Base-by-base conservation (phyloP, 345 rosid species). In the Chamaenerion angustifolium region DNA sequence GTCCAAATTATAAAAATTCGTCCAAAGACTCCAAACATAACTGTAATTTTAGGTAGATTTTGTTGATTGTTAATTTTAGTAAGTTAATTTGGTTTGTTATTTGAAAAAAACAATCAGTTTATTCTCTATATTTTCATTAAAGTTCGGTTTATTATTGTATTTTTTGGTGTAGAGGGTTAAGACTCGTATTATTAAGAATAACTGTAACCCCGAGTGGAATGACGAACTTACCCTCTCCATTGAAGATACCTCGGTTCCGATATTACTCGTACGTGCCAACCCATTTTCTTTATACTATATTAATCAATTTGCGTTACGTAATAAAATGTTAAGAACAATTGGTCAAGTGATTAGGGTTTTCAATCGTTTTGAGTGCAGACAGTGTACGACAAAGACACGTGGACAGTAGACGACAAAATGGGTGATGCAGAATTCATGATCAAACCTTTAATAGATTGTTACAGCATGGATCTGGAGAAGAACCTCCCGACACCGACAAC, bases 121-220 rank as follows among this genome's bases (percentile, higher is more conserved):
- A n/a, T n/a, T n/a, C n/a, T n/a, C n/a, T n/a, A n/a, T n/a, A n/a
- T n/a, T n/a, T n/a, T n/a, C n/a, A n/a, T n/a, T n/a, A 25, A 10
- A 48, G 14, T 17, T 3, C n/a, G n/a, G 47, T 15, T 42, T 14
- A 27, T 17, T n/a, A 16, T 15, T 43, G 4, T 15, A 16, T 17
- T 3, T 19, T 35, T 40, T 41, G 19, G 4, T 18, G 62, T 94
- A 80, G 94, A 84, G 57, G 45, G 43, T 80, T 67, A 82, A 78
- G 74, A 73, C 82, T 13, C 77, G 75, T 0, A 73, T 80, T 42
- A 70, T 87, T 16, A 74, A 76, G 40, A 68, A 68, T n/a, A 73
- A 65, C 68, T 76, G 89, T 63, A 84, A 92, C 64, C 98, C 98
- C 0, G 80, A 64, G 53, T 87, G 96, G 96, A 74, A 87, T 12